Evolutionary conservation across 331 rosid species (phyloP).

Genomic region (Erythrophleum ivorense): DNA sequence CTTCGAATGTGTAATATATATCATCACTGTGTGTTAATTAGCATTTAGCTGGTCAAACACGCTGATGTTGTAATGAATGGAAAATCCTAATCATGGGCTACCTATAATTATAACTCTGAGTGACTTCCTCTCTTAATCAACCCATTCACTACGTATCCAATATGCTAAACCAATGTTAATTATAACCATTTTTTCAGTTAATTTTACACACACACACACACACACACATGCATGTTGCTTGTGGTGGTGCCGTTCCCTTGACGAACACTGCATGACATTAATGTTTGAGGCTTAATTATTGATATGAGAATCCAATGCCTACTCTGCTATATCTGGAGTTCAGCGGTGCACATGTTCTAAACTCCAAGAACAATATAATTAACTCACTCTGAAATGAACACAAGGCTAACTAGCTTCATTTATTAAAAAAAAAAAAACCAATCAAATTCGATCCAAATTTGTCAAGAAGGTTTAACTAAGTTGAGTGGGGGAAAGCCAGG

Average conservation of each 20-base stretch:
- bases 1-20: background rate
- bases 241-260: constrained; percentile 74
- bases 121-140: background rate
- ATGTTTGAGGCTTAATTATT: constrained; percentile 34
- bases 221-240: constrained; percentile 45
- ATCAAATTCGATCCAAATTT: background rate
- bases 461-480: background rate
- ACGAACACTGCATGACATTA: constrained; percentile 65
- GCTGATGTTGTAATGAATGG: constrained; percentile 48
- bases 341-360: background rate
- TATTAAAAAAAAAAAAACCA: background rate
- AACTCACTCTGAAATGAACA: background rate
- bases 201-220: background rate
- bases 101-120: constrained; percentile 7
- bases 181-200: background rate
- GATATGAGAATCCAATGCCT: constrained; percentile 47
- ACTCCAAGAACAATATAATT: background rate
- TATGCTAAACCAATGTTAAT: background rate
- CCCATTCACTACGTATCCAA: background rate
- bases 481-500: too few relatives aligned
- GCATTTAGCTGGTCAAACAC: constrained; percentile 75
- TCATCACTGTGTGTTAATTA: background rate
- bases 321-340: background rate
- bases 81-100: background rate
- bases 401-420: too few relatives aligned